phyloP scores from a whole-genome alignment of 202 grass and related monocot genomes.

The Setaria viridis region DNA sequence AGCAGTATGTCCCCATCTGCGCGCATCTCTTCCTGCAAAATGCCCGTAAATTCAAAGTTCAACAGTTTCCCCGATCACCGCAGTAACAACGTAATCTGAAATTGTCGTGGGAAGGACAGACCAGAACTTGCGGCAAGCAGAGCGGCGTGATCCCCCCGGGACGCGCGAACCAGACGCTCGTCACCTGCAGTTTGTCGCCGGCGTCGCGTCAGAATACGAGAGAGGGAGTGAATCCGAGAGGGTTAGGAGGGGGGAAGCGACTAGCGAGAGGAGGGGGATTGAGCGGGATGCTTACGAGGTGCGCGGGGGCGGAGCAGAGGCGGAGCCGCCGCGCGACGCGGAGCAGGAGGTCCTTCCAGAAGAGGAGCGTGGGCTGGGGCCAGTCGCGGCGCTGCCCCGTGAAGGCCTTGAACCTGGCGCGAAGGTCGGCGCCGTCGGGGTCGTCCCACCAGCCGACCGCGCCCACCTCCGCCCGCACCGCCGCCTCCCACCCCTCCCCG shows the following conservation, averaged over 20 bases:
- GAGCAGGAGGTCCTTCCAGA: constrained; percentile 76
- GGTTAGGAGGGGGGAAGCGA: background rate
- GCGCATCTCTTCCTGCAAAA: constrained; percentile 82
- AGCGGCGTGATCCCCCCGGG: constrained; percentile 63
- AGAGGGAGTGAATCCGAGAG: background rate
- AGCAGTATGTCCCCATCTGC: constrained; percentile 67
- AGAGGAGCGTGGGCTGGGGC: constrained; percentile 68
- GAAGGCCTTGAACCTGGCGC: constrained; percentile 86
- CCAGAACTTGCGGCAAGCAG: constrained; percentile 76
- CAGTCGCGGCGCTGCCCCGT: constrained; percentile 88
- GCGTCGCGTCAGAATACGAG: background rate
- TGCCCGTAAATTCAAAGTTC: background rate
- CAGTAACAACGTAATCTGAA: background rate
- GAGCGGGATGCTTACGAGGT: constrained; percentile 46
- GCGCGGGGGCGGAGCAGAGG: constrained; percentile 56
- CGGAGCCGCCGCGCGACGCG: constrained; percentile 58
- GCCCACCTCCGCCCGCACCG: constrained; percentile 62
- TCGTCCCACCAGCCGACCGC: constrained; percentile 62
- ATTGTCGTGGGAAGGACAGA: constrained; percentile 26
- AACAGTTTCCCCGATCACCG: background rate
- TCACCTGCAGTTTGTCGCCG: constrained; percentile 53
- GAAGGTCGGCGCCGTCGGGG: constrained; percentile 53
- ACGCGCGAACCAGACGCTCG: constrained; percentile 58
- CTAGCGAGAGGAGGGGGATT: background rate
- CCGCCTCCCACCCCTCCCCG: constrained; percentile 52